Conservation (phyloP, 192 early-diverging fungal species). For the Gryganskiella cystojenkinii region DNA sequence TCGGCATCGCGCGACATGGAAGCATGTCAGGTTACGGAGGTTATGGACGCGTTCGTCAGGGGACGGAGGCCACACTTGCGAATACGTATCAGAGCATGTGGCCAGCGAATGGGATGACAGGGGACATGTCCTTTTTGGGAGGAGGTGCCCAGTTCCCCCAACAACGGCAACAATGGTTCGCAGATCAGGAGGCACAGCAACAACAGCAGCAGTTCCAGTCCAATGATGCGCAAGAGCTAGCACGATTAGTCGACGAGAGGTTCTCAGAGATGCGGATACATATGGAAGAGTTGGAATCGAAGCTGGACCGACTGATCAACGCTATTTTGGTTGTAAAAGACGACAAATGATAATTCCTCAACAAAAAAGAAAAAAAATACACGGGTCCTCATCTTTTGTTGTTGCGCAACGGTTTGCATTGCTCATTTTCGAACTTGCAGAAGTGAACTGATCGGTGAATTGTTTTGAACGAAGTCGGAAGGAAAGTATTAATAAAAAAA, state of each 20-base stretch:
- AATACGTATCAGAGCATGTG: constrained; percentile 31
- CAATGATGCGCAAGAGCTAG: constrained; percentile 16
- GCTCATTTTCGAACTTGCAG: too few relatives aligned
- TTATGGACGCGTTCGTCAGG: constrained; percentile 1
- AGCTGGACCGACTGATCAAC: constrained; percentile 32
- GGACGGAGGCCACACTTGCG: constrained; percentile 25
- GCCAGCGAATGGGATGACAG: constrained; percentile 6
- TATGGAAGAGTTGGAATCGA: constrained; percentile 38
- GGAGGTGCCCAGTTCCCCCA: not conserved
- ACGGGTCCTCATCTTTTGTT: too few relatives aligned
- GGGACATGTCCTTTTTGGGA: not conserved
- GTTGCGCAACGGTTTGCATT: too few relatives aligned
- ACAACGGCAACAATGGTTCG: constrained; percentile 13
- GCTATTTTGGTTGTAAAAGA: not conserved
- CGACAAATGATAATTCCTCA: not conserved
- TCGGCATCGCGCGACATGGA: constrained; percentile 5
- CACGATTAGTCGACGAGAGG: constrained; percentile 20
- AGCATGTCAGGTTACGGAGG: constrained; percentile 24
- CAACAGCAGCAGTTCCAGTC: constrained; percentile 3
- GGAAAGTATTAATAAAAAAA: too few relatives aligned
- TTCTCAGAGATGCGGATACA: constrained; percentile 27
- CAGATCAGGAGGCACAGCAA: not conserved
- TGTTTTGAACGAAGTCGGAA: too few relatives aligned
- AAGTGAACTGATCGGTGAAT: too few relatives aligned
- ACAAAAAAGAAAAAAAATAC: too few relatives aligned